Base-by-base conservation (phyloP, 2,329 filamentous ascomycete species). In the Leptographium flavum region DNA sequence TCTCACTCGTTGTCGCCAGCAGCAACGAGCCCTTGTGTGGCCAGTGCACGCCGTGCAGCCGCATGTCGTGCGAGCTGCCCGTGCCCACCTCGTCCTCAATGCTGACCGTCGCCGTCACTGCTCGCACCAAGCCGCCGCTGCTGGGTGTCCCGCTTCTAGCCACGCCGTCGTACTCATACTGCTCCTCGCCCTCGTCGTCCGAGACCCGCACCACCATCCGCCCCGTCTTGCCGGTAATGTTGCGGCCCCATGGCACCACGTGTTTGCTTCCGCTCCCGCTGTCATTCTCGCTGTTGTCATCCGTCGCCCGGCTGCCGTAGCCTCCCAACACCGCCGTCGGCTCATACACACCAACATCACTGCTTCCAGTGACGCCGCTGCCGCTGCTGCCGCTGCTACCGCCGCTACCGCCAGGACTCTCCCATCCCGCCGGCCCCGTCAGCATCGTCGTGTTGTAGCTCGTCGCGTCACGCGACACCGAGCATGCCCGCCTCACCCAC, bases 1-100 rank as follows among this genome's bases (percentile, higher is more conserved):
- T 95, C 57, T 94, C 84, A 60, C 87, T 95, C 40, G 87, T 90
- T 1, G 90, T 95, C 2, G 83, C 85, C 58, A 96, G 66, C 31
- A 96, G 66, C 42, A 92, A 76, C 14, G 79, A 75, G 2, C 92
- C 92, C 50, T 83, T 76, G n/a, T 74, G 72, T 32, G 83, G 79
- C 70, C 87, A 93, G 64, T 96, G 90, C 4, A 93, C 73, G 4
- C 92, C 92, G 61, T 87, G 81, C 42, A 94, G 64, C 43, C 76
- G 72, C 64, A 93, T 78, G 53, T 88, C 81, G 79, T 83, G 88
- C 53, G 77, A 83, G 56, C 81, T 81, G 5, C 83, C 82, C 49
- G 75, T 70, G 53, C 74, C 75, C 46, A 75, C 71, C 36, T 76
- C 70, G 55, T 92, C 87, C 54, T 87, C 79, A 33, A 95, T 68